Evolutionary conservation across 169 alveolate genomes (phyloP).

Genomic region (Besnoitia besnoiti): DNA sequence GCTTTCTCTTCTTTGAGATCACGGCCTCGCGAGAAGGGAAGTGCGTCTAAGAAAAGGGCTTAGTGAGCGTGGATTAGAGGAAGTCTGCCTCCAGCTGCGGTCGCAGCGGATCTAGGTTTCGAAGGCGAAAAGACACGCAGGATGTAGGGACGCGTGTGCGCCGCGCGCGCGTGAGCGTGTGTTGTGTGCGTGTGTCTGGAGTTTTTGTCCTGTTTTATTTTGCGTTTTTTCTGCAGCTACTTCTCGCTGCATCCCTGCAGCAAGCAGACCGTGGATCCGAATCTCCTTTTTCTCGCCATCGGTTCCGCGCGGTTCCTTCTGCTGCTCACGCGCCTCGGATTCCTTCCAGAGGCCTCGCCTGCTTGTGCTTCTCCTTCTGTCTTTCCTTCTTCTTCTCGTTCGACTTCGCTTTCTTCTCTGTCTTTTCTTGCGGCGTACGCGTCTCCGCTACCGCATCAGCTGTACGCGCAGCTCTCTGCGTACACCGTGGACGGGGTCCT

Average conservation of each 20-base stretch:
- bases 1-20: too few species aligned
- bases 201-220: not conserved
- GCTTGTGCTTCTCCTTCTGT: not conserved
- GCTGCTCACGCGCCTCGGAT: not conserved
- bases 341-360: not conserved
- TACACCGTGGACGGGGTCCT: not conserved
- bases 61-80: too few species aligned
- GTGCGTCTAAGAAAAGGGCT: too few species aligned
- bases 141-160: too few species aligned
- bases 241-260: not conserved
- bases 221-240: not conserved
- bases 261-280: constrained; percentile 7
- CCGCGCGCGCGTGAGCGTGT: not conserved
- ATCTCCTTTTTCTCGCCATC: not conserved
- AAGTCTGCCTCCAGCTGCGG: too few species aligned
- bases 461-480: not conserved
- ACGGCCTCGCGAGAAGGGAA: too few species aligned
- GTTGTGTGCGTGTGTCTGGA: not conserved
- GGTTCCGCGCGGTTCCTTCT: not conserved
- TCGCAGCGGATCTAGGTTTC: too few species aligned
- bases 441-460: not conserved
- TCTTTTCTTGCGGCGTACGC: not conserved
- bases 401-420: not conserved
- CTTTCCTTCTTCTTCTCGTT: not conserved
- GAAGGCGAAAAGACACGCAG: too few species aligned